Base-by-base conservation (phyloP, 2,329 filamentous ascomycete genomes). In the Exophiala xenobiotica region DNA sequence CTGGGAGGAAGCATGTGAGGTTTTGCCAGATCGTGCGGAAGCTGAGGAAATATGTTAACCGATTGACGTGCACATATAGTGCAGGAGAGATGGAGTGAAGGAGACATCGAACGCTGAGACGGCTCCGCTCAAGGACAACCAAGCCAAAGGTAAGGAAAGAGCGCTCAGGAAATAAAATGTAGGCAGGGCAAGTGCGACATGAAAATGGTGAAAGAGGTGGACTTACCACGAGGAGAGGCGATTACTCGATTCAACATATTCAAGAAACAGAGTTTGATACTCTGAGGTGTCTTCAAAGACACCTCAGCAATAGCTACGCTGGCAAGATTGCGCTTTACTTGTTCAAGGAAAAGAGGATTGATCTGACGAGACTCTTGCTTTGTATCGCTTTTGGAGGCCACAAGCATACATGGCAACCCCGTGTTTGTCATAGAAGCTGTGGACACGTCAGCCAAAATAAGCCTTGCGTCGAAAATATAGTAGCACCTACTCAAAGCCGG, bases 341-440 rank as follows among this genome's bases (percentile, higher is more conserved):
- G 71, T 63, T 88, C 84, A 51, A 93, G 78, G 49, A 74, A 79
- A 22, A 82, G 77, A 11, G 86, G 80, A 64, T 92, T 83, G 49
- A 95, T 77, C 65, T 89, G 80, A 64, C 87, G 84, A 53, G 82
- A 75, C 51, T 81, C 78, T 56, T 85, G 81, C 41, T 86, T 83
- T 44, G 83, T 81, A 68, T 96, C 92, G 74, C 89, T 95, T 76
- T 96, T 96, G 68, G 86, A 92, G 49, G 90, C 89, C 45, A 95
- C 88, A 35, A 96, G 79, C 56, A 92, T 79, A 46, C 86, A 87
- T 6, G 91, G 90, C 11, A 56, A 24, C 9, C 55, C 58, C n/a
- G 53, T 57, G 12, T 54, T 58, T 26, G 51, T 54, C 51, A 62
- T 57, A 27, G 57, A 57, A 14, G 51, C 59, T 59, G 35, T 23